Base-by-base conservation (phyloP, 805 yeast species). In the Ogataea dorogensis region DNA sequence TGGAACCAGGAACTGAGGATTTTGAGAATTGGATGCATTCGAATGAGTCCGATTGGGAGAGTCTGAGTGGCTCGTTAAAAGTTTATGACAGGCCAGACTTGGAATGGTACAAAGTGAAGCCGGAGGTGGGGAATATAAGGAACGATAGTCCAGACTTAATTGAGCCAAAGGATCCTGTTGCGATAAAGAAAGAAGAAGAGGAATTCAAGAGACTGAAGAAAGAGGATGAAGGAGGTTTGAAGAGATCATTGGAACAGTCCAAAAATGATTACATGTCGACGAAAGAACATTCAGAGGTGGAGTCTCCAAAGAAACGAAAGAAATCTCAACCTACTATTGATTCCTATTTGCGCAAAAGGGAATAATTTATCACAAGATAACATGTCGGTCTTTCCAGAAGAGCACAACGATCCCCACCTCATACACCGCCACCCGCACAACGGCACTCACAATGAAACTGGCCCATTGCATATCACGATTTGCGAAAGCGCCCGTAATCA, bases 21-120 rank as follows among this genome's bases (percentile, higher is more conserved):
- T 78, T 89, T 74, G 54, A 69, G 4, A 49, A 54, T 3, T 89
- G 96, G 96, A 58, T 87, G 22, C 64, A 73, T 35, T 70, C 76
- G 0, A 40, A 45, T 0, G 38, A 44, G 0, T 22, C 38, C 17
- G 71, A 78, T 72, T 49, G 57, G 38, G 59, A 59, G 3, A 56
- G 63, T 1, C 43, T 79, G 15, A 65, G 65, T 1, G 49, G 58
- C 2, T 50, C 68, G 9, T 56, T 83, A 33, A 61, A 67, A 18
- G 54, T 65, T 0, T 64, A 63, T 36, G 53, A 60, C 6, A 60
- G 53, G 1, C 49, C 56, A 2, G 48, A 53, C n/a, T 53, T 84
- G 36, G 69, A 67, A 23, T 70, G 75, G 54, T 77, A 71, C 51
- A 66, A 67, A 33, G 95, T 86, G 2, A 56, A 71, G 3, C 63